A percentile compares a stretch with the other conserved stretches of the same genome.
phyloP scores from a whole-genome alignment of 768 basidiomycete species.

The Calocybe indica region DNA sequence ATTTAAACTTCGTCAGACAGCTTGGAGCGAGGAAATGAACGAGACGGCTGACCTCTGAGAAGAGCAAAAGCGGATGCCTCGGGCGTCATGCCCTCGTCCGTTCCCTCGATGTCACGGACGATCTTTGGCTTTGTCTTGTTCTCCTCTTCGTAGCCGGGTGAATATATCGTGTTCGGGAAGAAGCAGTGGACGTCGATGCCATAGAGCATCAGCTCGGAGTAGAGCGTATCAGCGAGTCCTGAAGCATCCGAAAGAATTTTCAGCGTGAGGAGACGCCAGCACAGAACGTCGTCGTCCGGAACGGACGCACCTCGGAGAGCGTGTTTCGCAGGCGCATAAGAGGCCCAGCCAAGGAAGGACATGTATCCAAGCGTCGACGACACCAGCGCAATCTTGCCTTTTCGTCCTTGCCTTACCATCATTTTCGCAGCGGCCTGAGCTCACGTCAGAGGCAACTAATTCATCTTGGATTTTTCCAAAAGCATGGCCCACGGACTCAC shows the following conservation, averaged over 20 bases:
- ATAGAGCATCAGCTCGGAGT: conserved; percentile 75
- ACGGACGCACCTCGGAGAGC: conserved; percentile 65
- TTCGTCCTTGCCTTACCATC: conserved; percentile 50
- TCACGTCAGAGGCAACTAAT: background rate
- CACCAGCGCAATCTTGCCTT: conserved; percentile 72
- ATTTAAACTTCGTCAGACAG: background rate
- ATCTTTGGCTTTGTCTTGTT: conserved; percentile 73
- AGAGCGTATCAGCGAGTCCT: conserved; percentile 83
- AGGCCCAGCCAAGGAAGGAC: conserved; percentile 70
- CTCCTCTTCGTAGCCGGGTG: conserved; percentile 72
- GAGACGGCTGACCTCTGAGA: conserved; percentile 40
- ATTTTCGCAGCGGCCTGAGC: conserved; percentile 59
- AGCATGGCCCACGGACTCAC: conserved; percentile 22
- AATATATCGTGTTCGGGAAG: conserved; percentile 78
- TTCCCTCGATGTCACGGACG: conserved; percentile 69
- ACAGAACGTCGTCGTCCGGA: background rate
- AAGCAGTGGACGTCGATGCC: conserved; percentile 74
- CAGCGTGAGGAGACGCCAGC: background rate
- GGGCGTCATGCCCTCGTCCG: conserved; percentile 57
- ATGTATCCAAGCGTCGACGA: conserved; percentile 73
- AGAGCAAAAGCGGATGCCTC: conserved; percentile 58
- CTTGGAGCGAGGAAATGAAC: background rate
- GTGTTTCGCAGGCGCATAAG: conserved; percentile 81
- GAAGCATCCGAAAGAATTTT: background rate
- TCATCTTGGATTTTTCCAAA: background rate